Base-by-base conservation (phyloP, 2,329 filamentous ascomycete genomes). In the Teratosphaeria zuluensis region DNA sequence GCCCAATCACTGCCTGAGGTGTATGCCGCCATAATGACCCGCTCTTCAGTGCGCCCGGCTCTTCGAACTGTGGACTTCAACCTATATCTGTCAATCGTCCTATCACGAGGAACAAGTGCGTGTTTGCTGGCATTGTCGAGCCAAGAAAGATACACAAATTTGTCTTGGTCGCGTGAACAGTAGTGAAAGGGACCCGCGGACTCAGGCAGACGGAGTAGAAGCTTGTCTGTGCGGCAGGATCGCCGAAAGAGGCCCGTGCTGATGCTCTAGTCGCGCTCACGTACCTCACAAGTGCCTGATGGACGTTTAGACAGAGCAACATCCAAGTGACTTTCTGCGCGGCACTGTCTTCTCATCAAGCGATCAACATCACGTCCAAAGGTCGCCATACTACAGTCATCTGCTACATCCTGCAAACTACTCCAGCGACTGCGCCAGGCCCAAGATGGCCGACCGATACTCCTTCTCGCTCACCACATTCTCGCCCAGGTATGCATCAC, bases 401-500 rank as follows among this genome's bases (percentile, higher is more conserved):
- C 24, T 30, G 31, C 32, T 12, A 28, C 32, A 16, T 12, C 28
- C 19, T 48, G 48, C 12, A 12, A 31, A 28, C 2, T 28, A 11
- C 52, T 12, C 30, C 57, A 35, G 14, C 48, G 11, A 21, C 31
- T 30, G 28, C 56, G 21, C 19, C 52, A 59, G 63, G 67, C 65
- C 67, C 71, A 80, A 66, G 74, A 99, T 99, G 92, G 92, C 94
- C 73, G 94, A 99, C 78, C 84, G 94, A 81, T 99, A 99, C 79
- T 96, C 92, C 58, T 99, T 99, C 86, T 99, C 94, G 61, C 84
- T 99, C 75, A 99, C 94, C 65, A 99, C 94, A 65, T 99, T 99
- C 87, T 97, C 94, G 72, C 94, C 94, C 76, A 99, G 92, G 94
- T 95, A 86, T 77, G 85, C 72, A 64, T 19, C n/a, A 38, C 33